A percentile compares a stretch with the other conserved stretches of the same genome.
Evolutionary conservation across 2,329 filamentous ascomycete species (phyloP).

Genomic region (Aspergillus japonicus): DNA sequence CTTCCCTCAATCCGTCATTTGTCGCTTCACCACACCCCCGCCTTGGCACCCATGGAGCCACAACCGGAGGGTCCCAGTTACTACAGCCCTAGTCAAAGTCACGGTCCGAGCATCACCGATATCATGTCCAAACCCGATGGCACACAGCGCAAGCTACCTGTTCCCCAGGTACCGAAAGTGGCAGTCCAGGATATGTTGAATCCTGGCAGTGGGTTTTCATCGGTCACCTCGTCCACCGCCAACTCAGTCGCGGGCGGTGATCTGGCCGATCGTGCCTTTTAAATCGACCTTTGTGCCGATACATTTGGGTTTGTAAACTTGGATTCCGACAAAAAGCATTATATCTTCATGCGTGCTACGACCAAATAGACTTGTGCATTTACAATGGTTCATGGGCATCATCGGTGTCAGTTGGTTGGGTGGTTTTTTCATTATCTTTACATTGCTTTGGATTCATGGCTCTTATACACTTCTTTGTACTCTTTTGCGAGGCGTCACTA

Average conservation of each 20-base stretch:
- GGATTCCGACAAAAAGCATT: slow-evolving; percentile 10
- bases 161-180: slow-evolving; percentile 84
- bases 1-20: slow-evolving; percentile 80
- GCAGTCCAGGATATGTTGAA: slow-evolving; percentile 81
- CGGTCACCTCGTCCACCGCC: slow-evolving; percentile 72
- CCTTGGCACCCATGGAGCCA: slow-evolving; percentile 70
- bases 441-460: slow-evolving; percentile 6
- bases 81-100: slow-evolving; percentile 55
- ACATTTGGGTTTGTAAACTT: slow-evolving; percentile 14
- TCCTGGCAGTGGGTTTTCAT: slow-evolving; percentile 64
- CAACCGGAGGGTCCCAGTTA: slow-evolving; percentile 60
- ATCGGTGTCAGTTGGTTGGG: slow-evolving; percentile 33
- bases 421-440: slow-evolving; percentile 6
- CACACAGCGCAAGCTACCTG: slow-evolving; percentile 83
- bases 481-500: slow-evolving; percentile 25
- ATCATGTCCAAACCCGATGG: slow-evolving; percentile 90
- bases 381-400: slow-evolving; percentile 38
- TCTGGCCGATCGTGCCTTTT: slow-evolving; percentile 56
- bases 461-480: slow-evolving; percentile 14
- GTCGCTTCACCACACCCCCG: slow-evolving; percentile 64
- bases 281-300: slow-evolving; percentile 14
- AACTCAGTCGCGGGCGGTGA: slow-evolving; percentile 76
- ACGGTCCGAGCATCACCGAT: slow-evolving; percentile 80
- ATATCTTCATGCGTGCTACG: slow-evolving; percentile 36
- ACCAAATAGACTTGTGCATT: slow-evolving; percentile 44